Evolutionary conservation across 225 moss, liverwort and hornwort genomes (phyloP), one percentile per base, ranked within the genome.

Genomic region (Rhytidiadelphus loreus): DNA sequence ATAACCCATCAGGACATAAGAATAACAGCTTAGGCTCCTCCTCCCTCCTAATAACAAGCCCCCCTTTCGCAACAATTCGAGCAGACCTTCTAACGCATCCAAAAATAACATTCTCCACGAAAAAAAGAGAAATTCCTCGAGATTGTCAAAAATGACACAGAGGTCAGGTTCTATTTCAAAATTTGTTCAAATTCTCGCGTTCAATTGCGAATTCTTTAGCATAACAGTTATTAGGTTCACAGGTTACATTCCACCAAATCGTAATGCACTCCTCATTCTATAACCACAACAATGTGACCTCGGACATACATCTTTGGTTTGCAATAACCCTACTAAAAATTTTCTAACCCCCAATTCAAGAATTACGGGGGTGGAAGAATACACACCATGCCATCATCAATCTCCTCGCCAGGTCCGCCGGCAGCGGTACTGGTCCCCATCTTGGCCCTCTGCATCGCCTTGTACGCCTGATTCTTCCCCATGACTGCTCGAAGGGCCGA

Each of bases 361-460:
- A 80, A 64, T 35, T 13, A 58, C 17, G 59, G 25, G 79, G 88
- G 91, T 90, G 96, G 98, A 99, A 97, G 98, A 92, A 95, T 94
- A 96, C 97, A 96, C 96, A 99, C 98, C 98, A 99, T 97, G 94
- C 98, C 98, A 92, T 99, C 98, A 94, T 99, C 98, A 85, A 99
- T 95, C 91, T 99, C 98, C 84, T 99, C 94, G 24, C 94, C 98
- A 19, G 96, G 96, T 85, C 95, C 98, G 90, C 98, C 98, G 35
- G 98, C 97, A 57, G 98, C 98, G 87, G 96, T 96, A 82, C 95
- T 95, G 24, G 98, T 97, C 43, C 96, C 95, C 98, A 99, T 99
- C 90, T 99, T 99, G 82, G 98, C 96, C 92, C 98, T 93, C 91
- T 99, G 98, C 98, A 99, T 99, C 82, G 98, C 97, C 95, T 99